These are phyloP conservation scores for Cyclotella choctawhatcheeana DNA, from an alignment of 108 stramenopile species.

Conservation along the genomic window DNA sequence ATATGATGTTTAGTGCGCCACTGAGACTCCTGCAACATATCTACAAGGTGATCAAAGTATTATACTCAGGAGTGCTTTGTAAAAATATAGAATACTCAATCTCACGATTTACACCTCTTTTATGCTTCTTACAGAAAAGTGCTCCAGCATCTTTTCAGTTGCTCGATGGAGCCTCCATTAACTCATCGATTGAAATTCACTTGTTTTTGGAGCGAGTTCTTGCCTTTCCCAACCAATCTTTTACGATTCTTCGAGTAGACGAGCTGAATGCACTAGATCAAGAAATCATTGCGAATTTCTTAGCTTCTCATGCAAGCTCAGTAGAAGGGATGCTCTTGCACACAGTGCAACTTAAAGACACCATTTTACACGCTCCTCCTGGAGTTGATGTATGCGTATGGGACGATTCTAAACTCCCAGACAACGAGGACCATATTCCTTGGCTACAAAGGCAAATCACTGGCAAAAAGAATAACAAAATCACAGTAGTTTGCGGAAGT, in stretches of 20 bases:
- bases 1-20: slow-evolving; percentile 4
- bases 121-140: slow-evolving; percentile 9
- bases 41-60: slow-evolving; percentile 27
- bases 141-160: slow-evolving; percentile 30
- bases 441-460: slow-evolving; percentile 9
- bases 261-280: slow-evolving; percentile 11
- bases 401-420: slow-evolving; percentile 18
- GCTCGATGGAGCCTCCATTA: slow-evolving; percentile 23
- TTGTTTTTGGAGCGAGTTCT: slow-evolving; percentile 26
- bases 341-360: slow-evolving; percentile 28
- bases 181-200: slow-evolving; percentile 5
- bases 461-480: background rate
- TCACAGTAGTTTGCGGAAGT: slow-evolving; percentile 6
- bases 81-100: too few species aligned
- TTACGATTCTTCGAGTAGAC: slow-evolving; percentile 19
- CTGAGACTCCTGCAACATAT: slow-evolving; percentile 27
- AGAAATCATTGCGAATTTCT: slow-evolving; percentile 33
- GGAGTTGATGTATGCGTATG: slow-evolving; percentile 21
- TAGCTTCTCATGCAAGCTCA: slow-evolving; percentile 12
- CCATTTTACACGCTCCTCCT: slow-evolving; percentile 26
- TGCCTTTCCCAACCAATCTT: slow-evolving; percentile 25
- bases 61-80: too few species aligned
- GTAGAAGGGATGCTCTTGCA: slow-evolving; percentile 22
- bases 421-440: background rate
- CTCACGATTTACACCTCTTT: too few species aligned